Conservation (phyloP, 1,284 basidiomycete species). For the Farysia itapuensis region DNA sequence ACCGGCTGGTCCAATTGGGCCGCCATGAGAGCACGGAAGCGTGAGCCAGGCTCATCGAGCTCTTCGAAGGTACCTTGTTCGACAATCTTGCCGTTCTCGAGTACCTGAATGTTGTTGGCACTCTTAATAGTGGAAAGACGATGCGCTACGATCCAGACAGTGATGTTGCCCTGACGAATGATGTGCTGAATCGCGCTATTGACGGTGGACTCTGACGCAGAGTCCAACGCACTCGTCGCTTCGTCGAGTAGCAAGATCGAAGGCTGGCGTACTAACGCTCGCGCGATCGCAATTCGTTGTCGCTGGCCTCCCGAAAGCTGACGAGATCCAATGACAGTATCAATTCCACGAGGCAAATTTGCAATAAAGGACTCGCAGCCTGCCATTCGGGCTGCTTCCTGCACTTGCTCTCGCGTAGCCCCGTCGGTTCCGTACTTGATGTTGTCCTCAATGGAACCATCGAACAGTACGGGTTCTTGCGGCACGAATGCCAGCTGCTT, state of each 20-base stretch:
- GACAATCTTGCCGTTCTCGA: constrained; percentile 62
- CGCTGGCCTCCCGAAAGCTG: constrained; percentile 62
- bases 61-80: constrained; percentile 63
- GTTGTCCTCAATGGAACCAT: constrained; percentile 87
- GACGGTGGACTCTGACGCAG: constrained; percentile 61
- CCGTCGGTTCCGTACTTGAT: constrained; percentile 79
- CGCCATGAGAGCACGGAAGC: constrained; percentile 53
- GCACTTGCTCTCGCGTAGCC: constrained; percentile 78
- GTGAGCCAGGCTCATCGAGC: constrained; percentile 54
- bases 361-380: constrained; percentile 91
- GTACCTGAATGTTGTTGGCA: constrained; percentile 62
- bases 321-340: constrained; percentile 66
- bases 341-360: constrained; percentile 81
- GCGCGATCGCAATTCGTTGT: constrained; percentile 64
- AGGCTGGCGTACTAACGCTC: constrained; percentile 63
- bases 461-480: constrained; percentile 61
- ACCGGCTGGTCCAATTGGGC: constrained; percentile 35
- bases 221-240: constrained; percentile 61
- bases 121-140: constrained; percentile 63
- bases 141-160: constrained; percentile 64
- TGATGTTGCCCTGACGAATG: constrained; percentile 62
- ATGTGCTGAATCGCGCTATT: constrained; percentile 63
- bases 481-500: constrained; percentile 54
- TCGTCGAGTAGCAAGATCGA: constrained; percentile 61
- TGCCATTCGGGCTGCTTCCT: constrained; percentile 81